phyloP scores from a whole-genome alignment of 73 alveolate genomes.

The Urostyla sp. region DNA sequence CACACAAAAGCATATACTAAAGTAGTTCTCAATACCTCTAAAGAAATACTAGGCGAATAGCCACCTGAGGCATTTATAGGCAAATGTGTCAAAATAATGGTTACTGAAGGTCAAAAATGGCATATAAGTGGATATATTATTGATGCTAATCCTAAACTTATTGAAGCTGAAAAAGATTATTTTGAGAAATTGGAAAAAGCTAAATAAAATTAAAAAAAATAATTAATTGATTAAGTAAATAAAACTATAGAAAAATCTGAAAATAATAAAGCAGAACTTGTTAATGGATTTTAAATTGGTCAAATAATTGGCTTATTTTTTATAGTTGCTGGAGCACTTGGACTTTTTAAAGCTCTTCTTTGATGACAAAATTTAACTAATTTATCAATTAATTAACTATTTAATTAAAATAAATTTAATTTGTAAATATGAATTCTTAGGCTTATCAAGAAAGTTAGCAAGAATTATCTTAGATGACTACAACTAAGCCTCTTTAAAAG shows the following conservation, averaged over 20 bases:
- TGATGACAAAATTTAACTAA: no score
- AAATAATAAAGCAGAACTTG: not conserved
- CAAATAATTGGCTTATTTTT: slow-evolving; percentile 21
- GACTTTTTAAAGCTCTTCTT: no score
- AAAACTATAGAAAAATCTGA: not conserved
- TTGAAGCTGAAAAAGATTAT: slow-evolving; percentile 5
- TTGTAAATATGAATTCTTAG: no score
- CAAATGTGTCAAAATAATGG: slow-evolving; percentile 79
- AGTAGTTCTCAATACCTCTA: slow-evolving; percentile 82
- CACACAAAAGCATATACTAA: slow-evolving; percentile 95
- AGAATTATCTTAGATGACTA: no score
- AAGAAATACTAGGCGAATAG: slow-evolving; percentile 2
- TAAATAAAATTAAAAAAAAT: not conserved
- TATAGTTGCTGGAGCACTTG: no score
- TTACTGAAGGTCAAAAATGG: slow-evolving; percentile 84
- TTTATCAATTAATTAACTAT: not conserved
- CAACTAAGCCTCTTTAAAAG: no score
- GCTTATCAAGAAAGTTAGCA: no score
- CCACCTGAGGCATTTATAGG: slow-evolving; percentile 67
- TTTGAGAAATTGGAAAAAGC: slow-evolving; percentile 22
- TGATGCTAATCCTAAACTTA: slow-evolving; percentile 25
- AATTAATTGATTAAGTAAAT: not conserved
- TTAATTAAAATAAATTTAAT: no score
- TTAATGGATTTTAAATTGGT: not conserved
- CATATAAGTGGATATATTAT: slow-evolving; percentile 73